Conservation (phyloP, 2,329 filamentous ascomycete genomes). For the Raffaelea albimanens region DNA sequence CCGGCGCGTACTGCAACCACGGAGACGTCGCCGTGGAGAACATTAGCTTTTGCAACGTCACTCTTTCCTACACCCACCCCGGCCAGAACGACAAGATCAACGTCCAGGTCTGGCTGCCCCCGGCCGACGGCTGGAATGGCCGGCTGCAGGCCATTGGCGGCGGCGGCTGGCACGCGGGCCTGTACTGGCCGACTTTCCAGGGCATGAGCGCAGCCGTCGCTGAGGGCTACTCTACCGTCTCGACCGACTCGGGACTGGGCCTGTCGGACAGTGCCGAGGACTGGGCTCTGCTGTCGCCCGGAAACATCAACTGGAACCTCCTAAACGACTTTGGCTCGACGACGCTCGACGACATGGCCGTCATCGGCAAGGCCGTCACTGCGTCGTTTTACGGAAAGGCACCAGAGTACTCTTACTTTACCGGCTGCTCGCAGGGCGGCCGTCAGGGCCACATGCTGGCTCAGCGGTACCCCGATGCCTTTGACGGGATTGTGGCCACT, state of each 20-base stretch:
- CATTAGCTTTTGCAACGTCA: not conserved
- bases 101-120: not conserved
- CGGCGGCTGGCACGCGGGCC: constrained; percentile 17
- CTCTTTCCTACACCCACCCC: not conserved
- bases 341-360: constrained; percentile 36
- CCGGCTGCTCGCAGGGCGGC: constrained; percentile 45
- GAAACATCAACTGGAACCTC: not conserved
- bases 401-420: constrained; percentile 39
- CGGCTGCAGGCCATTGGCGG: constrained; percentile 25
- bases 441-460: constrained; percentile 40
- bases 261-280: not conserved
- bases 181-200: constrained; percentile 4
- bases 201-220: constrained; percentile 6
- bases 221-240: constrained; percentile 10
- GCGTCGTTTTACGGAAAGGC: constrained; percentile 34
- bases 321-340: constrained; percentile 23
- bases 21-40: not conserved
- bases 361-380: constrained; percentile 37
- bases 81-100: not conserved
- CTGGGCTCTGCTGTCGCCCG: not conserved
- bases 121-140: constrained; percentile 21
- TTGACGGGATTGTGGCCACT: constrained; percentile 41
- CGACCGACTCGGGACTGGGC: constrained; percentile 22
- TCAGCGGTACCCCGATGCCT: constrained; percentile 39
- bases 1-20: not conserved